phyloP scores from a whole-genome alignment of 2,329 filamentous ascomycete genomes.

The Phaeophleospora eucalypticola region DNA sequence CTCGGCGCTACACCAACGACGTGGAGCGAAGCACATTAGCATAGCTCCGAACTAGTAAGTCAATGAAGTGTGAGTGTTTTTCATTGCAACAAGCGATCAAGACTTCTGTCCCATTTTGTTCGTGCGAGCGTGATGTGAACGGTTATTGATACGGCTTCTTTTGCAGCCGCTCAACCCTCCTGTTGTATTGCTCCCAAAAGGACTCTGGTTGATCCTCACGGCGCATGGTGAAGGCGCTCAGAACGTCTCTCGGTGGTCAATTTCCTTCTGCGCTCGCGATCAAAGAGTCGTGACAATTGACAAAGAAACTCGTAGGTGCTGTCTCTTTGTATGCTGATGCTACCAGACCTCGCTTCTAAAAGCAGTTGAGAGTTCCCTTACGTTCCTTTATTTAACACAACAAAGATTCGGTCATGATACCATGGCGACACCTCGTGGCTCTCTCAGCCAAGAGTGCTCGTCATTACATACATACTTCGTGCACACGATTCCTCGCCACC shows the following conservation, averaged over 20 bases:
- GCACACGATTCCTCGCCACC: no score
- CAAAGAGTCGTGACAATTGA: neutral
- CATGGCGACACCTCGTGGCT: neutral
- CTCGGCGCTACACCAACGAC: neutral
- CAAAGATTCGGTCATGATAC: neutral
- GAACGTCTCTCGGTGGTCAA: no score
- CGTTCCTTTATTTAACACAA: neutral
- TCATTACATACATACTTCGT: no score
- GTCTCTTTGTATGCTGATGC: neutral
- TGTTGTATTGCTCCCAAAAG: no score
- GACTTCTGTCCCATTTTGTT: no score
- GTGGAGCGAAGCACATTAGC: slow-evolving; percentile 1
- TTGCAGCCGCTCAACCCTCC: no score
- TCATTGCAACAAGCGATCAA: neutral
- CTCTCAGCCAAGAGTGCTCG: neutral
- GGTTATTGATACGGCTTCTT: no score
- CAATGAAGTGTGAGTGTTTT: slow-evolving; percentile 2
- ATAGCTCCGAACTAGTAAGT: slow-evolving; percentile 4
- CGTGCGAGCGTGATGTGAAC: no score
- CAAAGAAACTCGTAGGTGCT: neutral
- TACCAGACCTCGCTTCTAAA: neutral
- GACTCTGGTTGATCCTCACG: no score
- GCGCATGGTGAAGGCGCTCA: no score
- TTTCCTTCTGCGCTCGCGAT: no score
- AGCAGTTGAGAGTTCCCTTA: neutral